Evolutionary conservation across 2,329 filamentous ascomycete genomes (phyloP).

Genomic region (Fusarium sp.): DNA sequence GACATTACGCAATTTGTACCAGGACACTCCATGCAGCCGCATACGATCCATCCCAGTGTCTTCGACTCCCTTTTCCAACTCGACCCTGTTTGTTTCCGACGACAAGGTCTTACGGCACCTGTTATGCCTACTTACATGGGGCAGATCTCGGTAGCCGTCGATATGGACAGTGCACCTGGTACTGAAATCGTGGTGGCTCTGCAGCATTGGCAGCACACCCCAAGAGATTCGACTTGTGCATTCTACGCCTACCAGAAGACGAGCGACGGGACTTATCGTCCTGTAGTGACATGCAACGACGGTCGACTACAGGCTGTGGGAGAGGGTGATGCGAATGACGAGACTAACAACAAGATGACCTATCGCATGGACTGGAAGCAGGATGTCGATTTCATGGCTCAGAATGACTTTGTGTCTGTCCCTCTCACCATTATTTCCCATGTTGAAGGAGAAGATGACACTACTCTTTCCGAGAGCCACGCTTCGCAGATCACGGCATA

Average conservation of each 20-base stretch:
- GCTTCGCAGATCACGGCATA: background rate
- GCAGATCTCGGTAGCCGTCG: conserved; percentile 4
- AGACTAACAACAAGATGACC: conserved; percentile 5
- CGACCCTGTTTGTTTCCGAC: background rate
- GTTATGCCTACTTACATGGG: conserved; percentile 7
- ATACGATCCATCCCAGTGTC: conserved; percentile 24
- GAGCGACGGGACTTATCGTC: background rate
- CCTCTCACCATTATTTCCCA: background rate
- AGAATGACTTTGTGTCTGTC: background rate
- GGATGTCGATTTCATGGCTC: conserved; percentile 2
- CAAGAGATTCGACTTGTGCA: conserved; percentile 5
- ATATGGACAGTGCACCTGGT: conserved; percentile 2
- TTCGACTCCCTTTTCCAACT: conserved; percentile 21
- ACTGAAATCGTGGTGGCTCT: conserved; percentile 3
- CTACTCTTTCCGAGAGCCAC: background rate
- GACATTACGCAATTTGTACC: conserved; percentile 10
- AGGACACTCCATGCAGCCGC: conserved; percentile 14
- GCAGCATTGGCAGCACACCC: conserved; percentile 5
- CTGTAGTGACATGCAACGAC: background rate
- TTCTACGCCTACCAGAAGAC: conserved; percentile 10
- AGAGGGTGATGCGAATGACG: background rate
- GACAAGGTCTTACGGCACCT: background rate
- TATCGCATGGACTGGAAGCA: conserved; percentile 10
- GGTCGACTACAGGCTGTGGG: background rate
- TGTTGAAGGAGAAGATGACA: background rate